Evolutionary conservation across 1,284 basidiomycete genomes (phyloP), one percentile per base, ranked within the genome.

Genomic region (Austroboletus niveus): DNA sequence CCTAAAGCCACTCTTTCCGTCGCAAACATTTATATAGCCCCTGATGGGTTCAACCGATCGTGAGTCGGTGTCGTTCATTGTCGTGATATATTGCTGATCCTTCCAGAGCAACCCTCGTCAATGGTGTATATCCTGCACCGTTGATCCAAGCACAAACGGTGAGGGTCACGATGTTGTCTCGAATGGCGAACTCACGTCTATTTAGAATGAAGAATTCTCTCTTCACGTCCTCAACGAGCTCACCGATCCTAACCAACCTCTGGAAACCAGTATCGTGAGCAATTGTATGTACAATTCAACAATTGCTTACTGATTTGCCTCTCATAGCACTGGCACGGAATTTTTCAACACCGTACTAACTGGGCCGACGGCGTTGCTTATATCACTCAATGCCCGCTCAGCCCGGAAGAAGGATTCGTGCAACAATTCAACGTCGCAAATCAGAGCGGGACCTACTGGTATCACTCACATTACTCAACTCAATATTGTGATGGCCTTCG

Each of bases 401-500:
- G 32, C 14, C 68, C 52, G 11, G 14, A 54, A 1, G 40, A 59
- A 12, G 34, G 53, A 1, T 72, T 71, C 39, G 29, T 55, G n/a
- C 46, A 71, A 9, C 1, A 58, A 46, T 20, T 43, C 29, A 8
- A n/a, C 20, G 29, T 20, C 27, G 5, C n/a, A n/a, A 11, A 20
- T 7, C 42, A 43, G 29, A 31, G 4, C 14, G 42, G 42, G 10
- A 43, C 40, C 12, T 42, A 27, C 14, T 42, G 40, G 40, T 42
- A 42, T n/a, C 40, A 42, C 8, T 42, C 40, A 15, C 40, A 42
- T 29, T 15, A 29, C 15, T 27, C 40, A 8, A 42, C 22, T n/a
- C 65, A 67, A 38, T 77, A 79, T 51, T 77, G 75, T 48, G 76
- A 79, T 48, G 77, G 77, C 17, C 65, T 78, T 31, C 69, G 78